Conservation (phyloP, 176 grass and related monocot genomes). For the Miscanthus lutarioriparius region DNA sequence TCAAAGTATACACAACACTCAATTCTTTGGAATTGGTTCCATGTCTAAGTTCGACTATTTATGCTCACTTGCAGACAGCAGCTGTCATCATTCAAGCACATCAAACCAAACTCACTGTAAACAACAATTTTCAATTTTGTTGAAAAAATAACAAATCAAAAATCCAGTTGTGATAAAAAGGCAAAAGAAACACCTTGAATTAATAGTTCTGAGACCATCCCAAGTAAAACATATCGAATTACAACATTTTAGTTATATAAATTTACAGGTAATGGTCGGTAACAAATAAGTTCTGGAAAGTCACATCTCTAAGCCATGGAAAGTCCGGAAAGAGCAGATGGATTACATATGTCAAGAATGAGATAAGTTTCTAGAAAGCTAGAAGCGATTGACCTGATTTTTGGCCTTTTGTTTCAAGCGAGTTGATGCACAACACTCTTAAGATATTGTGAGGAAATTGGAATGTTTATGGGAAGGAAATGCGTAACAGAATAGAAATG, state of each 20-base stretch:
- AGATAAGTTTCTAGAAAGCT: background rate
- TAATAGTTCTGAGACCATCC: background rate
- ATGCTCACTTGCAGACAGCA: constrained; percentile 1
- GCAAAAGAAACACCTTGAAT: constrained; percentile 5
- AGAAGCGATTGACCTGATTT: background rate
- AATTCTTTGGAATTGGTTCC: constrained; percentile 1
- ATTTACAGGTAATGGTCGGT: background rate
- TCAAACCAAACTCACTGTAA: background rate
- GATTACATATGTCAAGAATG: background rate
- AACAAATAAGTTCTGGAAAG: background rate
- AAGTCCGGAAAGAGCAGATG: background rate
- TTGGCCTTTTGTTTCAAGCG: background rate
- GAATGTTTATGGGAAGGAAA: background rate
- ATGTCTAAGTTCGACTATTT: background rate
- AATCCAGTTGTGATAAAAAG: background rate
- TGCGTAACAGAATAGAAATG: background rate
- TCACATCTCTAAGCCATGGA: background rate
- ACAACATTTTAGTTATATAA: background rate
- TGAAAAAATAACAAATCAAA: background rate
- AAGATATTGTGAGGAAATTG: background rate
- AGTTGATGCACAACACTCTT: background rate
- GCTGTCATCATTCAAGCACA: background rate
- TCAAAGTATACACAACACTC: background rate
- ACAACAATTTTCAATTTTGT: background rate
- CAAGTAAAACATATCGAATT: background rate